These are phyloP conservation scores for Eragrostis tef DNA, from an alignment of 202 grass and related monocot species.

Conservation along the genomic window DNA sequence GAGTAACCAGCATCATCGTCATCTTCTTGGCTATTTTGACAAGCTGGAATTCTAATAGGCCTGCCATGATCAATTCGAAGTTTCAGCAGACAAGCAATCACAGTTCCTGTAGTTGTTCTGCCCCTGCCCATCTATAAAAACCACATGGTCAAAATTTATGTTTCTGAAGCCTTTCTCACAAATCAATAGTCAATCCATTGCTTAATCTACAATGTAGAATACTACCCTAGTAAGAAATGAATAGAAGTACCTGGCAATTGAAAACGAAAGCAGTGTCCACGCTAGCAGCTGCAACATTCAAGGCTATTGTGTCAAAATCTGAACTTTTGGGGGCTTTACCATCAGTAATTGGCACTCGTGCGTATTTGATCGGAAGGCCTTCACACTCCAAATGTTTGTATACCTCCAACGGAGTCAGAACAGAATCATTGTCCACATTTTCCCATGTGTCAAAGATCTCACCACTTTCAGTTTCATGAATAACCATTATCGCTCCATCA, in stretches of 20 bases:
- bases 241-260: constrained; percentile 84
- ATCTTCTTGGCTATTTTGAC: constrained; percentile 59
- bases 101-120: constrained; percentile 95
- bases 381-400: constrained; percentile 77
- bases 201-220: constrained; percentile 24
- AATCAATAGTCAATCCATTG: constrained; percentile 25
- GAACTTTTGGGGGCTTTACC: constrained; percentile 99
- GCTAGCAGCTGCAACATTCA: constrained; percentile 71
- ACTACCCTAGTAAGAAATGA: constrained; percentile 26
- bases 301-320: constrained; percentile 90
- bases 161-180: constrained; percentile 28
- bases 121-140: constrained; percentile 88
- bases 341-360: constrained; percentile 96
- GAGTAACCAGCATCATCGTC: constrained; percentile 53
- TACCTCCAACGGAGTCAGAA: constrained; percentile 95
- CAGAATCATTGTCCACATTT: constrained; percentile 73
- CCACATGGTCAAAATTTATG: constrained; percentile 36
- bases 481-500: constrained; percentile 89
- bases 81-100: constrained; percentile 92
- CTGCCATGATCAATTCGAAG: constrained; percentile 82
- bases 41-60: constrained; percentile 67
- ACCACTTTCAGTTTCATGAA: constrained; percentile 83
- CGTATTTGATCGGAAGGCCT: constrained; percentile 92
- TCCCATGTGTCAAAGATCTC: constrained; percentile 97
- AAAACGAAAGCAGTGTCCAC: constrained; percentile 84